These are phyloP conservation scores for Acorus calamus DNA, from an alignment of 106 monocot species.

Conservation along the genomic window DNA sequence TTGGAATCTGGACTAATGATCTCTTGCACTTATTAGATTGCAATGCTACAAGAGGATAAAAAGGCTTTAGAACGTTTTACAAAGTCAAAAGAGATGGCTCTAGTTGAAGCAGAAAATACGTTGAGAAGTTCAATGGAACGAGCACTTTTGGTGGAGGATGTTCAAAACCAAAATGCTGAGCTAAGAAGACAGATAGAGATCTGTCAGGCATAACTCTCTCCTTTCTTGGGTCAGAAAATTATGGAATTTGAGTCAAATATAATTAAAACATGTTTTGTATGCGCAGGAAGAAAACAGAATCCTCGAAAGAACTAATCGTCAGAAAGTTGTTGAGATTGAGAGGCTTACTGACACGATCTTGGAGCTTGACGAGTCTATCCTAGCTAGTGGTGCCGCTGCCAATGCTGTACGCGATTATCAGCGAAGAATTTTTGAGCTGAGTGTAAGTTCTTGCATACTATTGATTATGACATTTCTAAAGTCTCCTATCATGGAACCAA, in stretches of 20 bases:
- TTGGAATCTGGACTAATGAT: neutral
- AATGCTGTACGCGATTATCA: conserved; percentile 51
- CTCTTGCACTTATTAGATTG: conserved; percentile 12
- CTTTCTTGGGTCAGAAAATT: too few relatives aligned
- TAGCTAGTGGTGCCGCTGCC: conserved; percentile 37
- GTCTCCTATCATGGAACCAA: too few relatives aligned
- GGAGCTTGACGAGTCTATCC: conserved; percentile 63
- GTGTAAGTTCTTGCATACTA: conserved; percentile 18
- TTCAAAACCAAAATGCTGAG: conserved; percentile 40
- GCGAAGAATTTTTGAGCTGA: conserved; percentile 45
- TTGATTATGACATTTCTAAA: too few relatives aligned
- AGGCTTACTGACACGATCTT: conserved; percentile 36
- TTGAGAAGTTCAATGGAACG: conserved; percentile 20
- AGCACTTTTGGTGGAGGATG: conserved; percentile 26
- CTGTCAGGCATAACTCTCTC: conserved; percentile 17
- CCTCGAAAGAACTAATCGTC: conserved; percentile 41
- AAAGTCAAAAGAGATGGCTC: conserved; percentile 40
- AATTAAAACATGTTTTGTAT: too few relatives aligned
- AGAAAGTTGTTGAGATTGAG: conserved; percentile 47
- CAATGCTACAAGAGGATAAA: conserved; percentile 25
- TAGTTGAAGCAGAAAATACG: conserved; percentile 27
- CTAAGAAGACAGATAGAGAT: conserved; percentile 30
- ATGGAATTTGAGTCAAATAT: too few relatives aligned
- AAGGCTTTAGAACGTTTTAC: conserved; percentile 24
- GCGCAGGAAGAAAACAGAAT: conserved; percentile 61